Evolutionary conservation across 331 rosid species (phyloP).

Genomic region (Prunus yedoensis): DNA sequence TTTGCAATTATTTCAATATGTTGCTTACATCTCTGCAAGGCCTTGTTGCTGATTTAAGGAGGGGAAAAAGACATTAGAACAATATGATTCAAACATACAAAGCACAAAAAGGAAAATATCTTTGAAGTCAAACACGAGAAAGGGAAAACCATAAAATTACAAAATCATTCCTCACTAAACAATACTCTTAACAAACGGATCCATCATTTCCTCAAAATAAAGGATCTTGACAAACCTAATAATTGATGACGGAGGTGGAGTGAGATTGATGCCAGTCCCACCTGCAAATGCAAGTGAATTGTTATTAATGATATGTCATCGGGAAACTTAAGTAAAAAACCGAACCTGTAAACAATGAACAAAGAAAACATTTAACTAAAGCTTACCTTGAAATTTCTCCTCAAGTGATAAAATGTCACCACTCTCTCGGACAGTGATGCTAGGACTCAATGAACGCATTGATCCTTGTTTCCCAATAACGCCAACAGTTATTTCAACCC

Average conservation of each 20-base stretch:
- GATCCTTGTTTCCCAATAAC: conserved; percentile 81
- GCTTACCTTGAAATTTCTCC: conserved; percentile 94
- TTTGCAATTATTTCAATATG: conserved; percentile 75
- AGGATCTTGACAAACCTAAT: conserved; percentile 58
- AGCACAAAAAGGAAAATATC: background rate
- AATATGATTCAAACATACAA: conserved; percentile 1
- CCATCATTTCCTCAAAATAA: background rate
- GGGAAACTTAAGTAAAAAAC: background rate
- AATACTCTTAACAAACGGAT: background rate
- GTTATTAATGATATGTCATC: background rate
- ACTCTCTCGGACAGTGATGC: conserved; percentile 85
- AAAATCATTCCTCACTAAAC: background rate
- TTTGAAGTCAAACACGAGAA: conserved; percentile 7
- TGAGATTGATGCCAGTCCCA: conserved; percentile 96
- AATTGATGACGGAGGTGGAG: conserved; percentile 90
- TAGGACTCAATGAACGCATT: conserved; percentile 84
- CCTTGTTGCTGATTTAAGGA: conserved; percentile 49
- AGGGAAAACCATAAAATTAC: background rate
- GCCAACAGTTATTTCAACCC: conserved; percentile 98
- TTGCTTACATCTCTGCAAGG: conserved; percentile 66
- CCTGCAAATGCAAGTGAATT: conserved; percentile 42
- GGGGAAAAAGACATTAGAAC: background rate
- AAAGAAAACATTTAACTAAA: background rate
- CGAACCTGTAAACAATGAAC: conserved; percentile 2
- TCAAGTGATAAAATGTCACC: conserved; percentile 92